These are phyloP conservation scores for Tolypocladium album DNA, from an alignment of 2,329 filamentous ascomycete genomes.

Conservation along the genomic window DNA sequence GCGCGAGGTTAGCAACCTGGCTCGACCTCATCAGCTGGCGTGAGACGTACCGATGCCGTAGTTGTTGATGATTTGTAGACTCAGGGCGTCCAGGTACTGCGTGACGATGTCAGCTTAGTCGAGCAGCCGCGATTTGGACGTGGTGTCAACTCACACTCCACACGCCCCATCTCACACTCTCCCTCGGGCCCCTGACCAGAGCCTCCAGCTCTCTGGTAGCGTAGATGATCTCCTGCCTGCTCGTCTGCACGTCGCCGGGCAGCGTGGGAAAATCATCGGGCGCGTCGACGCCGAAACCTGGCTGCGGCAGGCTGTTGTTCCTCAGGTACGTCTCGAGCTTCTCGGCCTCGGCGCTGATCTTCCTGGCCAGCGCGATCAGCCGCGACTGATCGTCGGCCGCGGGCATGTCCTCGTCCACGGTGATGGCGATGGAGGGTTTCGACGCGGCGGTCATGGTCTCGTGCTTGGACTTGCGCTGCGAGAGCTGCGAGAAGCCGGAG, in stretches of 20 bases:
- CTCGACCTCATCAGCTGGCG: background rate
- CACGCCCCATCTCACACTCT: conserved; percentile 39
- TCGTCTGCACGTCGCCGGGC: conserved; percentile 32
- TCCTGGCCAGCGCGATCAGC: conserved; percentile 34
- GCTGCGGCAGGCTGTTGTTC: conserved; percentile 27
- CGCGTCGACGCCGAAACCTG: conserved; percentile 33
- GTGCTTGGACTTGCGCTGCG: conserved; percentile 13
- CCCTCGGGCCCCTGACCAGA: conserved; percentile 37
- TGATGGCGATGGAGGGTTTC: background rate
- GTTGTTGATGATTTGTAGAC: conserved; percentile 38
- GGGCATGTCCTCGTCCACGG: background rate
- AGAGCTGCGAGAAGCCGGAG: conserved; percentile 15
- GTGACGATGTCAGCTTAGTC: background rate
- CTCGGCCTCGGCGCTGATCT: conserved; percentile 35
- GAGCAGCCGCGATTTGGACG: background rate
- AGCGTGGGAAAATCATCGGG: conserved; percentile 35
- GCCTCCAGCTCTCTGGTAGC: conserved; percentile 36
- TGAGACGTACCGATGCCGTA: conserved; percentile 33
- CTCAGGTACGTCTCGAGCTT: conserved; percentile 37
- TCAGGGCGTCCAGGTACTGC: conserved; percentile 39
- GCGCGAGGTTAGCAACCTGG: background rate
- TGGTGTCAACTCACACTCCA: conserved; percentile 33
- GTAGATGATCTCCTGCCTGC: conserved; percentile 34
- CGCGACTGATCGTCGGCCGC: conserved; percentile 19
- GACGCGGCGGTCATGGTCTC: background rate